Base-by-base conservation (phyloP, 2,329 filamentous ascomycete species). In the Amphichorda felina region DNA sequence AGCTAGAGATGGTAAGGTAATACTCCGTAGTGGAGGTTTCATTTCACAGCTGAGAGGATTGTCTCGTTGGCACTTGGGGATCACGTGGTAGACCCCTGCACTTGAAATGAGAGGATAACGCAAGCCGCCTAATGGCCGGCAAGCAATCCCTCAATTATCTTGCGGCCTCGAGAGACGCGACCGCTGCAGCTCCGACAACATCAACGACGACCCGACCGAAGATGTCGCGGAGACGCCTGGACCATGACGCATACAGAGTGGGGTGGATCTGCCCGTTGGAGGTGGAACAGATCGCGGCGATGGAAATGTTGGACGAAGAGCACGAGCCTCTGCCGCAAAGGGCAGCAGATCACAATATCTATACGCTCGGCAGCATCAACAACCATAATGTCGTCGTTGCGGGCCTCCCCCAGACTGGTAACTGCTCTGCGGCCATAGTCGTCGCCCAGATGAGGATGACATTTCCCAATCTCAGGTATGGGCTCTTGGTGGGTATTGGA, bases 371-470 rank as follows among this genome's bases (percentile, higher is more conserved):
- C 10, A 40, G 39, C 11, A 50, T 58, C 29, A 43, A 44, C 9
- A 36, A 38, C 5, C 54, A 59, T 34, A 53, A 54, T 35, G 47
- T 58, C 16, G 50, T 57, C 11, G 43, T 59, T 17, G 50, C 47
- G 2, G 41, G 43, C 24, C 39, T 59, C 2, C 54, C 55, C 4
- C 40, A 46, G n/a, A 44, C 53, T 47, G 37, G 56, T 49, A 28
- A 53, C 36, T 26, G 37, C 33, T 5, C 54, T 11, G 56, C 57
- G 6, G 45, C 56, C 8, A 39, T 37, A 1, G 50, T 61, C 3
- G 51, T 53, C 7, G 43, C 41, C 28, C 45, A 57, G 35, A 53
- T 61, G 50, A 36, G 49, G 27, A 43, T 41, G 21, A 54, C 41
- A 26, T 62, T 61, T 33, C 46, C 50, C 0, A 52, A 53, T 16